Base-by-base conservation (phyloP, 2,329 filamentous ascomycete species). In the Alternaria sp. region DNA sequence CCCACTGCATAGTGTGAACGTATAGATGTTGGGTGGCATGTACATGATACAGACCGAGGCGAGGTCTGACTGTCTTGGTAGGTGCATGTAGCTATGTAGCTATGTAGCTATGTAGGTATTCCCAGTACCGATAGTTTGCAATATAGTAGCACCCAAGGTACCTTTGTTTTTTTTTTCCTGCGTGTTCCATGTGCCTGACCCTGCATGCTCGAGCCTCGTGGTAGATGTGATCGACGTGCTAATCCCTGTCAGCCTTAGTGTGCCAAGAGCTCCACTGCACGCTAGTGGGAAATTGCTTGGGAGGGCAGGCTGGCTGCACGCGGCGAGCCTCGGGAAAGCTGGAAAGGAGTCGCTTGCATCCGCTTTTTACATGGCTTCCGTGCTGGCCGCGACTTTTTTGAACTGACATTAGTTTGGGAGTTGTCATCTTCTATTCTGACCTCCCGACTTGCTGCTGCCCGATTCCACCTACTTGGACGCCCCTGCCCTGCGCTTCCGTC, bases 1-100 rank as follows among this genome's bases (percentile, higher is more conserved):
- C 69, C 69, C 26, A 23, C 41, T 48, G 36, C 23, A 41, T 31
- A 28, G 37, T 21, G 40, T 36, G 7, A 34, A 14, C 4, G 33
- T 3, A n/a, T 6, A 23, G 17, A 7, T 23, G 17, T 39, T 23
- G 17, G 17, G 17, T 17, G 17, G 17, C 10, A 24, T 4, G 3
- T 21, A 21, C 23, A 23, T n/a, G 34, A 17, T 7, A 8, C 7
- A 17, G 17, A 17, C 17, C 17, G 17, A 17, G 17, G 34, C 8
- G 4, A 6, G 5, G 34, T 36, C 34, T 36, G n/a, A 17, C 13
- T 36, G 14, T 3, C 7, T 41, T 41, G 5, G 21, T 14, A 2
- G 3, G 39, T 26, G 37, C 7, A 2, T 9, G 23, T 23, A 41
- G 39, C 21, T 23, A 41, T 41, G 13, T 41, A 41, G 5, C n/a